These are phyloP conservation scores for Rubus parviflorus DNA, from an alignment of 306 rosid genomes.

Conservation along the genomic window DNA sequence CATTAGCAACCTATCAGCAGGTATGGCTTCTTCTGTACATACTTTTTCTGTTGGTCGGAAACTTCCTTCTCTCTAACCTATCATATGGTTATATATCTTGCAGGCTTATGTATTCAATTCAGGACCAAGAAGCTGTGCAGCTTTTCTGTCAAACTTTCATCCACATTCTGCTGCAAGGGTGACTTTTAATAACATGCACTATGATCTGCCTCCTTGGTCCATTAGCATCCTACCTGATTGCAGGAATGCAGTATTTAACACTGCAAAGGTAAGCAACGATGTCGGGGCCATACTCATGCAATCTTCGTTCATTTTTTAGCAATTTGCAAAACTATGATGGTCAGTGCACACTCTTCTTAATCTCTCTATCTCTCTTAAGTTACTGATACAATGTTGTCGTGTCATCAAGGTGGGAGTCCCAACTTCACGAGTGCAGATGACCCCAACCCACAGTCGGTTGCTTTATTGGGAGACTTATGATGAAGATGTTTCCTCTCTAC, in stretches of 20 bases:
- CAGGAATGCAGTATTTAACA: conserved; percentile 68
- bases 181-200: conserved; percentile 64
- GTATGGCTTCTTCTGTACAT: conserved; percentile 40
- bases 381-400: conserved; percentile 29
- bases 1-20: conserved; percentile 78
- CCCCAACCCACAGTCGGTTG: conserved; percentile 52
- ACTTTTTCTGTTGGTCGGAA: conserved; percentile 8
- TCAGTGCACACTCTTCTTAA: conserved; percentile 16
- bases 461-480: conserved; percentile 74
- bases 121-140: conserved; percentile 63
- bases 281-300: not conserved
- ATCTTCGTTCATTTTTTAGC: not conserved
- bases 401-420: conserved; percentile 70
- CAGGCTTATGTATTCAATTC: conserved; percentile 85
- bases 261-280: conserved; percentile 66
- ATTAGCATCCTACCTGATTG: conserved; percentile 97
- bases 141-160: conserved; percentile 79
- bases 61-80: conserved; percentile 5
- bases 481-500: conserved; percentile 72
- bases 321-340: not conserved
- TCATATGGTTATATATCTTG: conserved; percentile 21
- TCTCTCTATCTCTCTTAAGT: conserved; percentile 4
- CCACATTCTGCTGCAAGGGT: conserved; percentile 57
- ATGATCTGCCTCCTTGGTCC: conserved; percentile 94
- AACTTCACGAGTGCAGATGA: conserved; percentile 62